Evolutionary conservation across 2,329 filamentous ascomycete species (phyloP).

Genomic region (Talaromyces verruculosus): DNA sequence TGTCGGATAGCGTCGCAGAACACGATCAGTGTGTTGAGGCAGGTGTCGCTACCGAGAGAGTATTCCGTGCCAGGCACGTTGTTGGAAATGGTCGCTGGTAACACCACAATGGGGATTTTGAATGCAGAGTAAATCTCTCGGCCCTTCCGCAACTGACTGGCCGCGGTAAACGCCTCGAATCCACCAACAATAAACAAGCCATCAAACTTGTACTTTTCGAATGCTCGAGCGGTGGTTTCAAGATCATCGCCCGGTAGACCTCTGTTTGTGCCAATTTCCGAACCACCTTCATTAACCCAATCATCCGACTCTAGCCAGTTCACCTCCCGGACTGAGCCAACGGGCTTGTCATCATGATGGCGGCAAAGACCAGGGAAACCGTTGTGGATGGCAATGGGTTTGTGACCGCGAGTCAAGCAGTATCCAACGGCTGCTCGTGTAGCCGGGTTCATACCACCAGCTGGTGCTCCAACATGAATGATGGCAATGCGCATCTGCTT

Average conservation of each 20-base stretch:
- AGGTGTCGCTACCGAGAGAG: constrained; percentile 93
- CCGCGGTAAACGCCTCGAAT: constrained; percentile 92
- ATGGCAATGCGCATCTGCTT: constrained; percentile 93
- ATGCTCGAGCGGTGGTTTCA: constrained; percentile 75
- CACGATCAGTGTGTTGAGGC: constrained; percentile 87
- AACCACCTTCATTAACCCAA: constrained; percentile 96
- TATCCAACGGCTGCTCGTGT: constrained; percentile 91
- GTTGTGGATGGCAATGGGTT: constrained; percentile 89
- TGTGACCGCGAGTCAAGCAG: constrained; percentile 88
- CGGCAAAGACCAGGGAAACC: constrained; percentile 92
- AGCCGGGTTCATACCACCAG: constrained; percentile 97
- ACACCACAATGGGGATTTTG: constrained; percentile 85
- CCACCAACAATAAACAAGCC: constrained; percentile 89
- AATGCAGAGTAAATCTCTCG: constrained; percentile 76
- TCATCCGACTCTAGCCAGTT: constrained; percentile 91
- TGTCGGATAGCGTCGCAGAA: constrained; percentile 99
- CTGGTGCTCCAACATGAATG: constrained; percentile 93
- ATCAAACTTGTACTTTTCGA: constrained; percentile 85
- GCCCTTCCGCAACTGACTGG: constrained; percentile 81
- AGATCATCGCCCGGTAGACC: constrained; percentile 87
- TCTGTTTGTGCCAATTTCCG: constrained; percentile 96
- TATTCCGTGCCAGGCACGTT: constrained; percentile 98
- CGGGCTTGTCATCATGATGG: constrained; percentile 79
- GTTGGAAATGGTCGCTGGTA: constrained; percentile 98
- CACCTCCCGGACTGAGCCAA: constrained; percentile 80